Conservation (phyloP, 1,284 basidiomycete genomes). For the Melanopsichium pennsylvanicum region DNA sequence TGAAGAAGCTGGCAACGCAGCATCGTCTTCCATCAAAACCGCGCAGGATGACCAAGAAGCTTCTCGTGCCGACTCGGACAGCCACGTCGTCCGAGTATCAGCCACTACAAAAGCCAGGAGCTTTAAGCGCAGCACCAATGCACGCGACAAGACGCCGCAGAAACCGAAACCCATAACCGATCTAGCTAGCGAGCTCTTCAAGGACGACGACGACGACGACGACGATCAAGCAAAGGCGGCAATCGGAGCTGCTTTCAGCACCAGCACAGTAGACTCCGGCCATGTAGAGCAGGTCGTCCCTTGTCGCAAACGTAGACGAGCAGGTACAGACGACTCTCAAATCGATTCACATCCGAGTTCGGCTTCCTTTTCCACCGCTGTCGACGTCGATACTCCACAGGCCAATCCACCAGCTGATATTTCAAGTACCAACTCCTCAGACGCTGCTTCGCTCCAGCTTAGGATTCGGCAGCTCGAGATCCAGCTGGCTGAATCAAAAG, state of each 20-base stretch:
- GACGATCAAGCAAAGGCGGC: background rate
- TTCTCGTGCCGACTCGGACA: background rate
- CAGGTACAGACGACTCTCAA: slow-evolving; percentile 13
- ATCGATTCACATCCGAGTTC: slow-evolving; percentile 21
- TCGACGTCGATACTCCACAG: slow-evolving; percentile 4
- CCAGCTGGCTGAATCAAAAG: slow-evolving; percentile 32
- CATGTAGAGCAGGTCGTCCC: background rate
- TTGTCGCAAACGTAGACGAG: slow-evolving; percentile 23
- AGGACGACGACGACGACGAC: slow-evolving; percentile 5
- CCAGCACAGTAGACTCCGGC: background rate
- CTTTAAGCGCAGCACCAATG: background rate
- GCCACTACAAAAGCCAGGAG: background rate
- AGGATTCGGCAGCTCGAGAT: slow-evolving; percentile 35
- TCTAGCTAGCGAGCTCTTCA: slow-evolving; percentile 19
- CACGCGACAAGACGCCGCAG: slow-evolving; percentile 1
- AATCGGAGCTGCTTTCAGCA: background rate
- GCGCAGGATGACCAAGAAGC: background rate
- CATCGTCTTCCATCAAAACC: background rate
- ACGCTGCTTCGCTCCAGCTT: slow-evolving; percentile 23
- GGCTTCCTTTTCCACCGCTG: slow-evolving; percentile 20
- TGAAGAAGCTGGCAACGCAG: background rate
- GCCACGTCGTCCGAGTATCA: background rate
- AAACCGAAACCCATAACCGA: slow-evolving; percentile 2
- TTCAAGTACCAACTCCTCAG: slow-evolving; percentile 2
- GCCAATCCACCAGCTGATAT: slow-evolving; percentile 2